Evolutionary conservation across 306 rosid genomes (phyloP).

Genomic region (Senna tora): DNA sequence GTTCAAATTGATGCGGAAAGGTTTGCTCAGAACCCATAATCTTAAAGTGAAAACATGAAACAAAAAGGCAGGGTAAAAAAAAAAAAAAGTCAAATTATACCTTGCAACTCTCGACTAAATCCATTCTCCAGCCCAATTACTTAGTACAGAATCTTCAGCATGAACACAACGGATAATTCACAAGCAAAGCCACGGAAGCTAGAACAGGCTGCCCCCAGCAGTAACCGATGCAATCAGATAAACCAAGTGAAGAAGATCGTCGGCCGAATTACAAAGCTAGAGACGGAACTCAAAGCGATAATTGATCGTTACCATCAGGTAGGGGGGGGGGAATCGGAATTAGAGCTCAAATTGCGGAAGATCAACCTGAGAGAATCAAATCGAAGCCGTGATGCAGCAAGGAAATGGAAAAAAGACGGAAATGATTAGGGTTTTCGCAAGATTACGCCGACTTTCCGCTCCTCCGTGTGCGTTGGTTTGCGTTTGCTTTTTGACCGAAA

Average conservation of each 20-base stretch:
- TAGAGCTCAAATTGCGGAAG: conserved; percentile 4
- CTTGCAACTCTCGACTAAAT: conserved; percentile 73
- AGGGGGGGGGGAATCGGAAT: neutral
- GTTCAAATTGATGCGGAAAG: neutral
- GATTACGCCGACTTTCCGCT: conserved; percentile 47
- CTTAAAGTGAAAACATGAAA: neutral
- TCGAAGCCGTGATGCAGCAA: neutral
- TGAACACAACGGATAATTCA: conserved; percentile 34
- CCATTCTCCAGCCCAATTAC: conserved; percentile 55
- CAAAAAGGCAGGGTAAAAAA: neutral
- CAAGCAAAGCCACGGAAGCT: conserved; percentile 33
- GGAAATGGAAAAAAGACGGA: neutral
- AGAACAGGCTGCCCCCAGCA: conserved; percentile 38
- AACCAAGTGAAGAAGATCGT: neutral
- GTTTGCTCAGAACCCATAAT: neutral
- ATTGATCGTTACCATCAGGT: neutral
- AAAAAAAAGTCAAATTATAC: conserved; percentile 35
- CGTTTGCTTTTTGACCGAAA: conserved; percentile 60
- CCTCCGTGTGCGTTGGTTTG: conserved; percentile 45
- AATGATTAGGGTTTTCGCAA: conserved; percentile 47
- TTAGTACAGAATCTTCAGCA: conserved; percentile 38
- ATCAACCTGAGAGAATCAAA: neutral
- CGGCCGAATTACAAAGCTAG: conserved; percentile 20
- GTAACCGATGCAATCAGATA: conserved; percentile 44
- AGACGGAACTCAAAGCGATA: neutral